phyloP scores from a whole-genome alignment of 1,139 yeast genomes.

The Lodderomyces theae region DNA sequence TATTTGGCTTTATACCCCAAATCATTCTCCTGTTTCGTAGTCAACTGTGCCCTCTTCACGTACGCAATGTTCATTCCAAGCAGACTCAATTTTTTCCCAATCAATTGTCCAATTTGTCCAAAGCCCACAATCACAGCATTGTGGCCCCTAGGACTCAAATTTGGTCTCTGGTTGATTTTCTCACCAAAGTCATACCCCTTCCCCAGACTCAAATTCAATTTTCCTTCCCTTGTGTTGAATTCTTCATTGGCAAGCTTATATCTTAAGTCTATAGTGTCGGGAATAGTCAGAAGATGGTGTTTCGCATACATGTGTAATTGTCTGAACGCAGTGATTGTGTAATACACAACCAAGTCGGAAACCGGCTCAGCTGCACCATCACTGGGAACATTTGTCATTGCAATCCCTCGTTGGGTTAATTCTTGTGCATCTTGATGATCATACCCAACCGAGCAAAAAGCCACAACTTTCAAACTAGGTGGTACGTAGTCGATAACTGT shows the following conservation, averaged over 20 bases:
- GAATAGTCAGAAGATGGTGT: conserved; percentile 5
- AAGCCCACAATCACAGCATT: conserved; percentile 70
- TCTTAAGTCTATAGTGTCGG: conserved; percentile 14
- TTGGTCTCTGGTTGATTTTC: conserved; percentile 29
- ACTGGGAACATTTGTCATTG: conserved; percentile 65
- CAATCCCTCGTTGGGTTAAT: conserved; percentile 41
- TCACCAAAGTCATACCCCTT: conserved; percentile 52
- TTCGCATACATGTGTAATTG: conserved; percentile 51
- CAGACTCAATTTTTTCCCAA: conserved; percentile 53
- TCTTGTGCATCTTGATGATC: conserved; percentile 54
- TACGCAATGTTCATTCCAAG: conserved; percentile 70
- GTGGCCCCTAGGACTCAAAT: conserved; percentile 54
- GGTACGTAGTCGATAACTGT: conserved; percentile 58
- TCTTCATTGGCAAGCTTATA: conserved; percentile 10
- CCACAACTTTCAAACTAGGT: conserved; percentile 47
- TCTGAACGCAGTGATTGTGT: conserved; percentile 61
- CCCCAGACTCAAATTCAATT: conserved; percentile 3
- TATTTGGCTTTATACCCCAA: conserved; percentile 48
- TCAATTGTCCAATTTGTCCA: conserved; percentile 70
- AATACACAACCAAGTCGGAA: conserved; percentile 66
- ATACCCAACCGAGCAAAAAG: conserved; percentile 71
- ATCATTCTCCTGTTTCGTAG: conserved; percentile 29
- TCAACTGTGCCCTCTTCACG: conserved; percentile 52
- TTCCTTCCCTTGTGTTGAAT: conserved; percentile 12
- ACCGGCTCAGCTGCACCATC: conserved; percentile 67